Evolutionary conservation across 1,139 yeast species (phyloP), one percentile per base, ranked within the genome.

Genomic region (Suhomyces terraborum): DNA sequence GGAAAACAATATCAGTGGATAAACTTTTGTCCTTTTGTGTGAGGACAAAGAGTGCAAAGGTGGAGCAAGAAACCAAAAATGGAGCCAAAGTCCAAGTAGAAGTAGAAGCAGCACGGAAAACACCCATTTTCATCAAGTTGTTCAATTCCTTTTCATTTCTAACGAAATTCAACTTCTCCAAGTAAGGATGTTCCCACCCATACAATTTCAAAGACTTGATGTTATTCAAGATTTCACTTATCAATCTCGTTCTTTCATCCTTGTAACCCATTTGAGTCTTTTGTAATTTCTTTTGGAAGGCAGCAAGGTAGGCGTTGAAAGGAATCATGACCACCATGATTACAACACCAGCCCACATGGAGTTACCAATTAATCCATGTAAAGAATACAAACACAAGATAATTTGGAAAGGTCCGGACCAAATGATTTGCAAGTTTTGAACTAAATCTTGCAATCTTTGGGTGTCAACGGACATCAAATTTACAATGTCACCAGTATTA

Each of bases 321-420:
- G 98, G 97, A 52, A 93, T 83, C 84, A 91, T 84, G 36, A 91
- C 59, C 6, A 86, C 59, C 84, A 93, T 84, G 45, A 93, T 80
- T 12, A 77, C 66, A 20, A 93, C 96, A 64, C 98, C 98, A 33
- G 95, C 86, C 97, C 98, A 91, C 98, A 93, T 93, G 21, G 95
- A 77, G 51, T 84, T 81, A 27, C 98, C 98, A 44, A 93, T 69
- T 45, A 93, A 66, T 7, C 79, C 77, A 61, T 93, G 80, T 42
- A 93, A 71, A 4, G 95, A 85, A 42, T 75, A 64, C 52, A 93
- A 74, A 73, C 98, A 93, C 45, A 93, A 67, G 32, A 77, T 53
- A 53, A 93, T 83, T 67, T 93, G 98, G 68, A 91, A 88, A 2
- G 98, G 98, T 34, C 97, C 98, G 0, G 97, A 89, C 96, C 98